Conservation (phyloP, 2,329 filamentous ascomycete genomes). For the Botrytis squamosa region DNA sequence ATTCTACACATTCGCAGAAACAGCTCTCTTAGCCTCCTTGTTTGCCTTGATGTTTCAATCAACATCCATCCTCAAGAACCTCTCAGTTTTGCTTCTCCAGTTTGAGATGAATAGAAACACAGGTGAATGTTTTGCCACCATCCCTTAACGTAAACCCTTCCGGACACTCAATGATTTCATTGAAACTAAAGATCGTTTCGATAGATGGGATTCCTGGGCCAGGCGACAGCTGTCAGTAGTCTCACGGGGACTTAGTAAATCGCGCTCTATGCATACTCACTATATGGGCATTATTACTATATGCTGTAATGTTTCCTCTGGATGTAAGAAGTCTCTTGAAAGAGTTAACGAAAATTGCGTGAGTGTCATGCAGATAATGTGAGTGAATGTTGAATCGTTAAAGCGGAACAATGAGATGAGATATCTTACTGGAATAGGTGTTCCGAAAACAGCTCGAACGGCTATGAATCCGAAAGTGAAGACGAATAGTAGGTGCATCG, state of each 20-base stretch:
- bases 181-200: not conserved
- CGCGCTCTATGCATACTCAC: not conserved
- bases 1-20: not conserved
- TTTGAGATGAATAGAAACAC: not conserved
- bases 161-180: not conserved
- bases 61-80: too few species aligned
- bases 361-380: too few species aligned
- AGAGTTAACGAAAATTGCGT: not conserved
- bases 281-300: not conserved
- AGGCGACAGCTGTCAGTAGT: not conserved
- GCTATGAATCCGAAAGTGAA: not conserved
- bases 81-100: not conserved
- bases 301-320: not conserved
- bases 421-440: not conserved
- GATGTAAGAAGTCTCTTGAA: not conserved
- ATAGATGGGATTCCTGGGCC: not conserved
- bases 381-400: too few species aligned
- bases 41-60: not conserved
- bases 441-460: not conserved
- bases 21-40: not conserved
- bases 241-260: too few species aligned
- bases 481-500: not conserved
- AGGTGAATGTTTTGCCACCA: not conserved
- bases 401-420: not conserved
- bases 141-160: not conserved